These are phyloP conservation scores for Cetradonia linearis DNA, from an alignment of 495 filamentous ascomycete species.

Conservation along the genomic window DNA sequence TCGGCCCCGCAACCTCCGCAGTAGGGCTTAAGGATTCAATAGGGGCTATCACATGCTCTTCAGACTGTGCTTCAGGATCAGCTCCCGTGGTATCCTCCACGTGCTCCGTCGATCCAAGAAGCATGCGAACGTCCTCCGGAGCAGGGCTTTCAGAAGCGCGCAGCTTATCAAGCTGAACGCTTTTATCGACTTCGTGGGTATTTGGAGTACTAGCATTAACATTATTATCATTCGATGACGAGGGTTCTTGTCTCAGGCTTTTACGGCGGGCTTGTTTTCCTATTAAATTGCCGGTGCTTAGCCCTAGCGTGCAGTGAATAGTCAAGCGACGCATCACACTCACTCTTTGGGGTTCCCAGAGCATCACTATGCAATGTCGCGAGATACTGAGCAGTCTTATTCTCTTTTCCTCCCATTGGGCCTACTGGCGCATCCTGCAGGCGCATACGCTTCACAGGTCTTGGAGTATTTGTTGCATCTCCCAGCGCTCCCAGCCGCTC, in stretches of 20 bases:
- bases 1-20: neutral
- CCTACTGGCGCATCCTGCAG: constrained; percentile 31
- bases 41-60: neutral
- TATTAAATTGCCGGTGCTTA: constrained; percentile 17
- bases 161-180: constrained; percentile 1
- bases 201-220: too few relatives aligned
- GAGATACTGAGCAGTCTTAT: constrained; percentile 24
- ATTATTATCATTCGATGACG: neutral
- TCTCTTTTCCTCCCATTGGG: constrained; percentile 31
- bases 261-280: constrained; percentile 30
- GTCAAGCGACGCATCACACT: constrained; percentile 21
- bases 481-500: constrained; percentile 17
- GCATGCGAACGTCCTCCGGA: constrained; percentile 5
- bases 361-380: constrained; percentile 20
- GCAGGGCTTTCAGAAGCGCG: constrained; percentile 9
- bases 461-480: constrained; percentile 27
- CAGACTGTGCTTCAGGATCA: neutral
- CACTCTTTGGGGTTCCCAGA: constrained; percentile 31
- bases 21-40: neutral
- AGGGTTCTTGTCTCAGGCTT: constrained; percentile 13
- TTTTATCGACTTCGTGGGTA: neutral
- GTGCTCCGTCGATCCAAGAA: neutral
- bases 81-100: neutral
- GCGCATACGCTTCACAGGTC: constrained; percentile 41
- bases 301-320: neutral